Evolutionary conservation across 495 filamentous ascomycete species (phyloP), one percentile per base, ranked within the genome.

Genomic region (Xylaria bambusicola): DNA sequence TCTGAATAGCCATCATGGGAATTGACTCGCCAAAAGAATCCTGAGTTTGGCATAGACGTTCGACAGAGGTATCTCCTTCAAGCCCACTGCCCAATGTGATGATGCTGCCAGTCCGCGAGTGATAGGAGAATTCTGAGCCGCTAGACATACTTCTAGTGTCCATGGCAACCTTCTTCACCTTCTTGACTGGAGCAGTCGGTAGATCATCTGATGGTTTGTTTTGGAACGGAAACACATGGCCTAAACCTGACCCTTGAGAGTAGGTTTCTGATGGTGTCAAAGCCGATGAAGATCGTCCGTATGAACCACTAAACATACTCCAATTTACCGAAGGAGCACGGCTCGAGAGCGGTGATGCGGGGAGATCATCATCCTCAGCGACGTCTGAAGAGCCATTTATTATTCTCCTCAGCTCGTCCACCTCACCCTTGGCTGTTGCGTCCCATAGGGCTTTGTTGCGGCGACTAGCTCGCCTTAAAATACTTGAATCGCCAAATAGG

Each of bases 1-100:
- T 83, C 65, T 97, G 92, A 31, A 97, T 82, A 7, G 93, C 92
- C 92, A 99, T 98, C 95, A 98, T 99, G 15, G 86, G 82, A 18
- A 97, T 83, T 5, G 93, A 96, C 66, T 96, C 88, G 2, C 94
- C 93, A 26, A 84, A 81, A 18, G 82, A 78, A 64, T 92, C 87
- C 64, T 94, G 89, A 0, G 92, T 96, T 66, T 90, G 87, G 3
- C 88, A 82, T 6, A 97, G 75, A 6, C 84, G 88, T 70, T 93
- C 90, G 56, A 92, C 86, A 1, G 91, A 95, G 7, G 85, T 89
- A 66, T 96, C 92, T 5, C 91, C 90, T 73, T 95, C 91, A 29
- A 93, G 83, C 5, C 80, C 84, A 62, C 87, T 90, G 4, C 80
- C 79, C 38, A 83, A 81, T 3, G 91, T 94, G 42, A 85, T 85